phyloP scores from a whole-genome alignment of 1,284 basidiomycete species.

The Singerocomus inundabilis region DNA sequence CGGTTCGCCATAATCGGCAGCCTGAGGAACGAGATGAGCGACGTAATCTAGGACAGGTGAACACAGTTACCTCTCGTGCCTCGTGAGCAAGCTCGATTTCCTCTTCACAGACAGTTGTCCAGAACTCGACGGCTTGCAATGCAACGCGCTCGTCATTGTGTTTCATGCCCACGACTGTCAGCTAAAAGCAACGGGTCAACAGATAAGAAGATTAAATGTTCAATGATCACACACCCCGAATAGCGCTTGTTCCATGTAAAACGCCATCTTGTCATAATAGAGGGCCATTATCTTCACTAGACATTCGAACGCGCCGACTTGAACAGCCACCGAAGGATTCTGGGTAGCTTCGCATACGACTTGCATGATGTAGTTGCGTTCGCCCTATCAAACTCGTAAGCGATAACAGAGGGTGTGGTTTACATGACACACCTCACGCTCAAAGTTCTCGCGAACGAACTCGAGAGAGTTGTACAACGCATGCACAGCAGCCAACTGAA shows the following conservation, averaged over 20 bases:
- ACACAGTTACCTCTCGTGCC: slow-evolving; percentile 73
- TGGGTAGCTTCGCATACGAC: slow-evolving; percentile 99
- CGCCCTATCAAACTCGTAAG: slow-evolving; percentile 60
- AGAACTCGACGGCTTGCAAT: slow-evolving; percentile 97
- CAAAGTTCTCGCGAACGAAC: slow-evolving; percentile 98
- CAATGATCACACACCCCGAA: slow-evolving; percentile 74
- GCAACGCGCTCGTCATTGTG: slow-evolving; percentile 90
- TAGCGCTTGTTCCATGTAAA: slow-evolving; percentile 99
- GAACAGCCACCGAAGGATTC: slow-evolving; percentile 73
- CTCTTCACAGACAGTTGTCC: slow-evolving; percentile 99
- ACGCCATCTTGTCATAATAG: slow-evolving; percentile 99
- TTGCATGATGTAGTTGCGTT: slow-evolving; percentile 99
- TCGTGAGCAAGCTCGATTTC: slow-evolving; percentile 94
- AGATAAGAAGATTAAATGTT: slow-evolving; percentile 2
- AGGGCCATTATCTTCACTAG: slow-evolving; percentile 96
- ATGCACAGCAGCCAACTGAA: slow-evolving; percentile 93
- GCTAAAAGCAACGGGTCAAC: slow-evolving; percentile 46
- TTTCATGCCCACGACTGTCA: slow-evolving; percentile 99
- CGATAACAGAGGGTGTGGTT: neutral
- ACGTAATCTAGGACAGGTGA: neutral
- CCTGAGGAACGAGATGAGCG: slow-evolving; percentile 45
- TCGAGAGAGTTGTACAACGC: slow-evolving; percentile 96
- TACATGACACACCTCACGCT: slow-evolving; percentile 72
- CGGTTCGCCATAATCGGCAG: slow-evolving; percentile 87
- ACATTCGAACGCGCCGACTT: slow-evolving; percentile 93